Evolutionary conservation across 2,329 filamentous ascomycete genomes (phyloP), one percentile per base, ranked within the genome.

Genomic region (Clarireedia homoeocarpa): DNA sequence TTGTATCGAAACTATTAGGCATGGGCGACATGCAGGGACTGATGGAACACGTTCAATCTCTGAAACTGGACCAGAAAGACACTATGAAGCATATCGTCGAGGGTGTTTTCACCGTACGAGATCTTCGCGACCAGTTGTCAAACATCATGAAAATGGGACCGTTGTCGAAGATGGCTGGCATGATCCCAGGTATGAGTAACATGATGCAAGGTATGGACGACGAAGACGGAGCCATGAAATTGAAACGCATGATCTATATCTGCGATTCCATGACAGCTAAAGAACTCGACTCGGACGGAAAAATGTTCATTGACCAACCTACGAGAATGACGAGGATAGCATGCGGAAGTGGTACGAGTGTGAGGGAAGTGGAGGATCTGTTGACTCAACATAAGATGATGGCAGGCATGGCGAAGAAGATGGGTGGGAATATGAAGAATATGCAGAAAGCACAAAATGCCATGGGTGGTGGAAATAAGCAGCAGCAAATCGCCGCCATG

Each of bases 121-220:
- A 99, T 70, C 80, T 99, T 63, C 84, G 94, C 20, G 94, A 99
- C 70, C 95, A 99, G 70, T 83, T 99, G 12, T 88, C 87, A 57
- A 97, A 97, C 67, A 96, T 99, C 68, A 96, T 97, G 91, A 99
- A 99, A 76, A 97, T 99, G 94, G 94, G 94, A 0, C 94, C 94
- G 0, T 75, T 99, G 1, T 95, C 89, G 17, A 97, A 99, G 71
- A 95, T 99, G 83, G 95, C 92, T 0, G 91, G 91, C 66, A 99
- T 99, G 94, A 97, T 99, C 61, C 94, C 94, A 0, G 94, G 94
- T 27, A 86, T 99, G 72, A 87, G 87, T 63, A 88, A 88, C 68
- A 86, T 97, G 80, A 97, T 96, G 83, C 86, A 89, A 53, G 90
- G 90, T 40, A 94, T 97, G 82, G 91, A 97, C 69, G 95, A 99